Percentiles rank a stretch among this genome's conserved stretches.
These are phyloP conservation scores for Monosporozyma servazzii DNA, from an alignment of 805 yeast genomes.

Conservation along the genomic window DNA sequence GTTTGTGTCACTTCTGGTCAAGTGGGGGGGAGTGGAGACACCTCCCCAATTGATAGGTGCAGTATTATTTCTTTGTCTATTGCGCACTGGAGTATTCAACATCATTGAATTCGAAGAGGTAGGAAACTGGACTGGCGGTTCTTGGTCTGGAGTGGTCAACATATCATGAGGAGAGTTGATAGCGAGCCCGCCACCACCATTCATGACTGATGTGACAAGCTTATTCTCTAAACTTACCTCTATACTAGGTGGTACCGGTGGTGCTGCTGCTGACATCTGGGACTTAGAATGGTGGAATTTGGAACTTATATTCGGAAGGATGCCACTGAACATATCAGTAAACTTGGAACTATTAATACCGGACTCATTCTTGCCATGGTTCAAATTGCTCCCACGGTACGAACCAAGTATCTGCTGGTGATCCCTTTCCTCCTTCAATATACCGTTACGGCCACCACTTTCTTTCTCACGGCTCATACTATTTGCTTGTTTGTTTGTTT, in stretches of 20 bases:
- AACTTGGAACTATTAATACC: constrained; percentile 7
- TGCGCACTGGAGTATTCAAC: constrained; percentile 1
- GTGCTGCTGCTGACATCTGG: neutral
- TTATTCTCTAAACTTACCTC: constrained; percentile 2
- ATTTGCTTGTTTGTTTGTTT: neutral
- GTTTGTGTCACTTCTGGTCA: neutral
- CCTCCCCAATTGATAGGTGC: constrained; percentile 4
- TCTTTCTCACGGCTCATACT: neutral
- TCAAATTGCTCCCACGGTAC: constrained; percentile 28
- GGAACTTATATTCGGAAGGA: constrained; percentile 30
- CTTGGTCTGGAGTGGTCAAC: constrained; percentile 1
- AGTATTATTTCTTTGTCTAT: constrained; percentile 6
- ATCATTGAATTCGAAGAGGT: constrained; percentile 1
- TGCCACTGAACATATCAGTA: constrained; percentile 27
- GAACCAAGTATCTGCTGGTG: constrained; percentile 27
- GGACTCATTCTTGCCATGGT: constrained; percentile 2
- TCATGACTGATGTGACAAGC: constrained; percentile 2
- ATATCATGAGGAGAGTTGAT: constrained; percentile 2
- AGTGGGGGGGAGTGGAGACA: neutral
- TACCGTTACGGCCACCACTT: neutral
- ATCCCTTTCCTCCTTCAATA: neutral
- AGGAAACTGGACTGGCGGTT: constrained; percentile 5
- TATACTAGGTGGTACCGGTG: constrained; percentile 2
- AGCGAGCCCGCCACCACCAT: constrained; percentile 4
- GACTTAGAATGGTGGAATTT: constrained; percentile 21